Evolutionary conservation across 495 filamentous ascomycete species (phyloP).

Genomic region (Daldinia loculata): DNA sequence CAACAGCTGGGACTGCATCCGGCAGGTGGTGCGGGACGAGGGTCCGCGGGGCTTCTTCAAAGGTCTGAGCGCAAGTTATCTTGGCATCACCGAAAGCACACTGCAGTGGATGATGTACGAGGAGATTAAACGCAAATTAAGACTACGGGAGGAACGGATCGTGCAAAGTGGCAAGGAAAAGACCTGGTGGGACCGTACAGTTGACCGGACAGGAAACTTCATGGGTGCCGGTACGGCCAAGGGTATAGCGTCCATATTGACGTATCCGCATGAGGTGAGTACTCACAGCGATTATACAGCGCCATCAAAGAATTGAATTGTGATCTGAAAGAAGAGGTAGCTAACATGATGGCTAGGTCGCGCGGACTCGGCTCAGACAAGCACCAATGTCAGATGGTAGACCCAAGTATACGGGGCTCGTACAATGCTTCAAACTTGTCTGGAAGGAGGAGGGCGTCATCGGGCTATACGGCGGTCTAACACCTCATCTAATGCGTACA

Average conservation of each 20-base stretch:
- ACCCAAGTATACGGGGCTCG: slow-evolving; percentile 81
- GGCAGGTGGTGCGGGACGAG: slow-evolving; percentile 78
- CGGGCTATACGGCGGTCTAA: slow-evolving; percentile 84
- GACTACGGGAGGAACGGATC: slow-evolving; percentile 64
- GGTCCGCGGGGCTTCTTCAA: slow-evolving; percentile 82
- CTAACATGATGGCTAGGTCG: slow-evolving; percentile 62
- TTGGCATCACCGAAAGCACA: slow-evolving; percentile 85
- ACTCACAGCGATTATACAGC: not conserved
- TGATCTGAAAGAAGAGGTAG: not conserved
- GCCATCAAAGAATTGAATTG: not conserved
- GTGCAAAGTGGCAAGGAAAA: slow-evolving; percentile 61
- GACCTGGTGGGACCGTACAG: slow-evolving; percentile 69
- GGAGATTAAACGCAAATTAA: slow-evolving; percentile 75
- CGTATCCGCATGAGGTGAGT: slow-evolving; percentile 87
- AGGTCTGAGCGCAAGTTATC: slow-evolving; percentile 85
- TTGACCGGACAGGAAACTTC: slow-evolving; percentile 74
- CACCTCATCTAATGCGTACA: slow-evolving; percentile 84
- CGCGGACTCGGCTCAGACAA: slow-evolving; percentile 81
- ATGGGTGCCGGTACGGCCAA: slow-evolving; percentile 84
- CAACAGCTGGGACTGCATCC: slow-evolving; percentile 82
- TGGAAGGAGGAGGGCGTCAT: slow-evolving; percentile 85
- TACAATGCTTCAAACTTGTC: slow-evolving; percentile 82
- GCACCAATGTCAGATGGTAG: slow-evolving; percentile 76
- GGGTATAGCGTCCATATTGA: slow-evolving; percentile 77
- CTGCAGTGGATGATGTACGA: slow-evolving; percentile 91